Percentiles rank a stretch among this genome's conserved stretches.
phyloP scores from a whole-genome alignment of 2,329 filamentous ascomycete genomes.

The Alternaria burnsii region DNA sequence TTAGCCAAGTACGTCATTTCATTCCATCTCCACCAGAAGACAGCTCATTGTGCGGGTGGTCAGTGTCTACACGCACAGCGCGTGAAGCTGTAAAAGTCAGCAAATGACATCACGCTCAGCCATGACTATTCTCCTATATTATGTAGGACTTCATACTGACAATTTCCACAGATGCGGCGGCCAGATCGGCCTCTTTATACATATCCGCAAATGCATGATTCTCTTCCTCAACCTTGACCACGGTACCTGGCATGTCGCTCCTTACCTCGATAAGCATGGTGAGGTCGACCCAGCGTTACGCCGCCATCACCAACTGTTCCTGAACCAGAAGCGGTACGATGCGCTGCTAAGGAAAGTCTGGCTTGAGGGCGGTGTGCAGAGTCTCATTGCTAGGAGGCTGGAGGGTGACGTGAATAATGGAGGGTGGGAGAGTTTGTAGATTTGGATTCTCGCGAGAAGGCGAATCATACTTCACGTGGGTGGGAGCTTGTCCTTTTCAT shows the following conservation, averaged over 20 bases:
- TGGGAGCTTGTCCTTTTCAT: neutral
- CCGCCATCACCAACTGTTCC: slow-evolving; percentile 85
- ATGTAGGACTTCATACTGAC: slow-evolving; percentile 6
- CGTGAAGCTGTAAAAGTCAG: neutral
- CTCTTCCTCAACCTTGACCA: slow-evolving; percentile 84
- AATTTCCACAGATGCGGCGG: slow-evolving; percentile 75
- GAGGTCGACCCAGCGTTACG: slow-evolving; percentile 90
- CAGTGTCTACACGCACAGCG: no score
- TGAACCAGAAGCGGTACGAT: slow-evolving; percentile 95
- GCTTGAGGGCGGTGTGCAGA: slow-evolving; percentile 86
- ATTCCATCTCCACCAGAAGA: no score
- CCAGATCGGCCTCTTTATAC: slow-evolving; percentile 92
- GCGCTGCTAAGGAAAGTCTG: slow-evolving; percentile 84
- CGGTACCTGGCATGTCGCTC: slow-evolving; percentile 85
- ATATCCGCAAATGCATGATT: slow-evolving; percentile 93
- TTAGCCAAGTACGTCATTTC: slow-evolving; percentile 73
- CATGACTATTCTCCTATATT: slow-evolving; percentile 20
- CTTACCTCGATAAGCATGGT: slow-evolving; percentile 95
- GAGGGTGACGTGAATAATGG: slow-evolving; percentile 97
- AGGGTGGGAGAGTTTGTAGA: slow-evolving; percentile 81
- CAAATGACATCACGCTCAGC: neutral
- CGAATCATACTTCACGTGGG: neutral
- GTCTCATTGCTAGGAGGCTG: slow-evolving; percentile 85
- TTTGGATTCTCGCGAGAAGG: neutral
- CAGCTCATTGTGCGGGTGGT: no score